Evolutionary conservation across 805 yeast genomes (phyloP), one percentile per base, ranked within the genome.

Genomic region (Candida jianshihensis): DNA sequence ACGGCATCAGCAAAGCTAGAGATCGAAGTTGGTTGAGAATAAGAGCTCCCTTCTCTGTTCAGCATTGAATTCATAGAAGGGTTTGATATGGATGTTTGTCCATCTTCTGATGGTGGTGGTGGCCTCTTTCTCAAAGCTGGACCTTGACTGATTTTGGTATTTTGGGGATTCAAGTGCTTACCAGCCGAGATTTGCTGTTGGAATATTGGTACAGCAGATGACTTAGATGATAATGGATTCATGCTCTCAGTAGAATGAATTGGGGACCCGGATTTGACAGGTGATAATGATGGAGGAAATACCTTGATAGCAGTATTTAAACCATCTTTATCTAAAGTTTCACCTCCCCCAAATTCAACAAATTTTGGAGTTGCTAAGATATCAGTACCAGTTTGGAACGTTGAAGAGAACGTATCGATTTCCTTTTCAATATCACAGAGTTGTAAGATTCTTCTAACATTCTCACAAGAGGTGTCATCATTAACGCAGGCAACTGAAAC

Each of bases 381-480:
- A 39, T 69, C 68, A 41, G 71, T 61, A 0, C 95, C 94, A 0
- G 94, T 82, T 6, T 79, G 81, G 44, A 67, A 66, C 24, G 62
- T 62, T 6, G 64, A 57, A 11, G 75, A 71, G 56, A 77, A 84
- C 3, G 59, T 55, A 20, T 64, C 62, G 16, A 83, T 61, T 44
- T 86, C 95, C 15, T 61, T 61, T 3, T 62, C 61, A 7, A 84
- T 74, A 15, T 76, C 80, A 46, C 88, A 79, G 34, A 72, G 69
- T 40, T 88, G 95, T 36, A 86, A 66, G 3, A 74, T 57, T 7
- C 75, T 54, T 38, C 96, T 70, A 12, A 88, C 71, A 35, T 66
- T 66, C 51, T 87, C 96, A 38, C 82, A 84, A 9, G 82, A 70
- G 42, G 75, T 80, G 52, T 87, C 96, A 49, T 81, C 83, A 30